Base-by-base conservation (phyloP, 495 filamentous ascomycete genomes). In the Neurospora sp. region DNA sequence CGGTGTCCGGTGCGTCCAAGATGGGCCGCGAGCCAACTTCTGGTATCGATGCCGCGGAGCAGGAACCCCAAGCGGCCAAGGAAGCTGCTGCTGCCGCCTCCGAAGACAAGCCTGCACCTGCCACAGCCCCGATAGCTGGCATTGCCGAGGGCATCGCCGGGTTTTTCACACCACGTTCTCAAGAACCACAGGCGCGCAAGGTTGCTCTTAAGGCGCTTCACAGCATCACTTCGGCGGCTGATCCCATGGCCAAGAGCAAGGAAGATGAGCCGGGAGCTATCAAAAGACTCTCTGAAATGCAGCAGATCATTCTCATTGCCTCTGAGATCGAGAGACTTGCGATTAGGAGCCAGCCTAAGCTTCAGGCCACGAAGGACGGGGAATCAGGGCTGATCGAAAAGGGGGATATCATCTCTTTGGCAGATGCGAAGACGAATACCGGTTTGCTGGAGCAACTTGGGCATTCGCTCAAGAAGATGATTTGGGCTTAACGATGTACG, bases 381-480 rank as follows among this genome's bases (percentile, higher is more conserved):
- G 79, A 77, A 41, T 78, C 80, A 46, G 77, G 76, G 18, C 81
- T 88, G 48, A 83, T 96, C 27, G 89, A 93, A 76, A 86, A 89
- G 72, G 88, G 85, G 18, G 92, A 96, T 80, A 91, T 98, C 66
- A 93, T 98, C 41, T 89, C 89, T 6, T 77, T 96, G 74, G 88
- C 86, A 3, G 94, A 97, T 78, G 96, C 96, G 73, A 94, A 88
- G 88, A 93, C 88, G 83, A 93, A 90, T 71, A 98, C 95, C 3
- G 92, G 93, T 7, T 84, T 94, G 77, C 78, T 99, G 59, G 94
- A 99, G 84, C 89, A 93, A 79, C 80, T 94, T 77, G 91, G 92
- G 11, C 92, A 97, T 84, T 90, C 89, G 72, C 84, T 98, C 69
- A 97, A 95, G 87, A 94, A 92, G 85, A 81, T 97, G 80, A 92